phyloP scores from a whole-genome alignment of 2,329 filamentous ascomycete genomes.

The Phyllosticta ampelicida region DNA sequence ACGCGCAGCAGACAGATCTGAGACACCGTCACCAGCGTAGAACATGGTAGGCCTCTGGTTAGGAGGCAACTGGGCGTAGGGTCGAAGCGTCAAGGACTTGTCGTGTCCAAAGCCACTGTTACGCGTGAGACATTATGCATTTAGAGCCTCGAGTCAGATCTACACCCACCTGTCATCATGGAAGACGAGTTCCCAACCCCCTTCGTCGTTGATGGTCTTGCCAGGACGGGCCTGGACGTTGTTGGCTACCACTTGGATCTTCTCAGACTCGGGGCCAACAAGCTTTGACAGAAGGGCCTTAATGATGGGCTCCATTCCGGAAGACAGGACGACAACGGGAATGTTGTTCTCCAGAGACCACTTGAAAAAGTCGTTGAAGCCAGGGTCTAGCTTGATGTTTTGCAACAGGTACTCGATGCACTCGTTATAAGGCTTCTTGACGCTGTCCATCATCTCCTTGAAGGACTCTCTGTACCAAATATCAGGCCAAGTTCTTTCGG shows the following conservation, averaged over 20 bases:
- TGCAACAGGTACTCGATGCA: conserved; percentile 68
- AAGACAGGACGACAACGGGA: conserved; percentile 82
- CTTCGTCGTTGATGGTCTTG: conserved; percentile 65
- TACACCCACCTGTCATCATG: conserved; percentile 63
- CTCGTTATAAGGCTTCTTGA: conserved; percentile 67
- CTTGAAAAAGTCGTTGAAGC: conserved; percentile 77
- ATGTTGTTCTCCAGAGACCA: conserved; percentile 76
- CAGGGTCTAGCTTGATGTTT: conserved; percentile 80
- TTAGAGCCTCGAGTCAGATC: conserved; percentile 12
- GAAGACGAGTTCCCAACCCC: conserved; percentile 80
- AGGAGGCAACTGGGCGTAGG: conserved; percentile 64
- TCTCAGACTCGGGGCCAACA: conserved; percentile 63
- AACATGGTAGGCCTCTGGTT: conserved; percentile 69
- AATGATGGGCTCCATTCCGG: conserved; percentile 90
- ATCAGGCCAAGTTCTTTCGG: neutral
- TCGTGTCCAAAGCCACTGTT: conserved; percentile 76
- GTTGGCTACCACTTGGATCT: conserved; percentile 88
- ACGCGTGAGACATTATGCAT: neutral
- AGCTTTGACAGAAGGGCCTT: conserved; percentile 68
- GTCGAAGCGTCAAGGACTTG: conserved; percentile 84
- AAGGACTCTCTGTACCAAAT: conserved; percentile 55
- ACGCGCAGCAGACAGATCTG: conserved; percentile 79
- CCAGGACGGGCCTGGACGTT: conserved; percentile 57
- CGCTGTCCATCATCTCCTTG: conserved; percentile 81
- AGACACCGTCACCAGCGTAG: conserved; percentile 92